Evolutionary conservation across 2,329 filamentous ascomycete genomes (phyloP).

Genomic region (Pseudocercospora vitis): DNA sequence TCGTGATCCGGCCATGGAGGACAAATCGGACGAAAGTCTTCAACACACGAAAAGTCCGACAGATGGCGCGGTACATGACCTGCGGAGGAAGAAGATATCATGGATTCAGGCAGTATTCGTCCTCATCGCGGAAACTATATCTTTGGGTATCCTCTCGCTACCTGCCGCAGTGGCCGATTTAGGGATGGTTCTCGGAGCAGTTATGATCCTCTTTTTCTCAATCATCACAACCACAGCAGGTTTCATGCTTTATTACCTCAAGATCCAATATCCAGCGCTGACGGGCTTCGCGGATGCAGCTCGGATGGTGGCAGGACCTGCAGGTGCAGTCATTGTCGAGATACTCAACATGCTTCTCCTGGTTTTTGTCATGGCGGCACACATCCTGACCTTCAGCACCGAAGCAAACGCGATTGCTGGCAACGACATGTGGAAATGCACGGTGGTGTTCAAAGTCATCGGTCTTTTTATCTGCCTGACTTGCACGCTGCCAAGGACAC

Average conservation of each 20-base stretch:
- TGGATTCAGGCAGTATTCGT: constrained; percentile 30
- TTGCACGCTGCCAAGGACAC: constrained; percentile 61
- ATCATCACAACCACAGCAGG: constrained; percentile 61
- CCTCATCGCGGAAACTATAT: constrained; percentile 61
- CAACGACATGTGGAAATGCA: constrained; percentile 62
- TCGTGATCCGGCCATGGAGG: not conserved
- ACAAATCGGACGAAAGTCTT: not conserved
- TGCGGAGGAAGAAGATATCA: constrained; percentile 28
- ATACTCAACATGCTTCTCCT: constrained; percentile 12
- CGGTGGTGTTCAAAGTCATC: constrained; percentile 57
- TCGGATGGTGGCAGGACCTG: constrained; percentile 58
- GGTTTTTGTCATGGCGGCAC: constrained; percentile 60
- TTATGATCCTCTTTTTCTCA: constrained; percentile 56
- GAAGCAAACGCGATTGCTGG: constrained; percentile 65
- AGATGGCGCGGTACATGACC: constrained; percentile 4
- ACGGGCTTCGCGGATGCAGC: constrained; percentile 69
- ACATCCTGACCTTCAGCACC: constrained; percentile 68
- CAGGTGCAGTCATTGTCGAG: constrained; percentile 64
- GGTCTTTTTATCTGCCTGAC: constrained; percentile 60
- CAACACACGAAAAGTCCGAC: constrained; percentile 5
- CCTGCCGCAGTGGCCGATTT: constrained; percentile 54
- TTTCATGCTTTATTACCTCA: constrained; percentile 60
- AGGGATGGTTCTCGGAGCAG: constrained; percentile 48
- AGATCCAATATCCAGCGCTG: constrained; percentile 57
- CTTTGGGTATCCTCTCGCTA: constrained; percentile 57